Conservation (phyloP, 495 filamentous ascomycete genomes). For the Entonaema liquescens region DNA sequence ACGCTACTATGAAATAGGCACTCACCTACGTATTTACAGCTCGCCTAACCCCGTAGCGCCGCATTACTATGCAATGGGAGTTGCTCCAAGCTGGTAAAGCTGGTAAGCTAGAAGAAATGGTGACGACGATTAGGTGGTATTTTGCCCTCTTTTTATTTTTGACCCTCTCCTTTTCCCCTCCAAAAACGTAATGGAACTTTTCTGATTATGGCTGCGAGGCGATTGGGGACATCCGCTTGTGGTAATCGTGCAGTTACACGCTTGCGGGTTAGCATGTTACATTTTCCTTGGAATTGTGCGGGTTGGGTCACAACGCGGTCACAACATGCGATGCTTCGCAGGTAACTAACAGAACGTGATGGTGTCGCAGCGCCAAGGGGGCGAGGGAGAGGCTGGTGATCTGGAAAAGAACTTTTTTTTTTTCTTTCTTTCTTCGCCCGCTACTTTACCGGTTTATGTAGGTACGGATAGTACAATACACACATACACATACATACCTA, state of each 20-base stretch:
- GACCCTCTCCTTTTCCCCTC: not conserved
- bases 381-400: slow-evolving; percentile 18
- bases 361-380: slow-evolving; percentile 39
- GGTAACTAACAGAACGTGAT: slow-evolving; percentile 37
- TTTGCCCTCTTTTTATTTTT: not conserved
- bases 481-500: too few relatives aligned
- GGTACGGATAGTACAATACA: slow-evolving; percentile 19
- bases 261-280: slow-evolving; percentile 18
- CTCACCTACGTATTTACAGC: slow-evolving; percentile 33
- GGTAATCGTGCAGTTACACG: slow-evolving; percentile 29
- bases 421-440: not conserved
- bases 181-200: slow-evolving; percentile 15
- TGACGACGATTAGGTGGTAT: slow-evolving; percentile 29
- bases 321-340: slow-evolving; percentile 22
- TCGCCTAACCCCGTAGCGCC: slow-evolving; percentile 28
- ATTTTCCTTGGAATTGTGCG: slow-evolving; percentile 8
- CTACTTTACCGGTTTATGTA: slow-evolving; percentile 19
- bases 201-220: slow-evolving; percentile 13
- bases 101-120: slow-evolving; percentile 24
- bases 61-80: slow-evolving; percentile 38
- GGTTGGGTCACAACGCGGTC: slow-evolving; percentile 26
- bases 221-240: slow-evolving; percentile 15
- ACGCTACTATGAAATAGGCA: slow-evolving; percentile 37
- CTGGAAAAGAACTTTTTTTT: slow-evolving; percentile 14
- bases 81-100: slow-evolving; percentile 4